phyloP scores from a whole-genome alignment of 306 rosid genomes.

The Pyrus betulifolia region DNA sequence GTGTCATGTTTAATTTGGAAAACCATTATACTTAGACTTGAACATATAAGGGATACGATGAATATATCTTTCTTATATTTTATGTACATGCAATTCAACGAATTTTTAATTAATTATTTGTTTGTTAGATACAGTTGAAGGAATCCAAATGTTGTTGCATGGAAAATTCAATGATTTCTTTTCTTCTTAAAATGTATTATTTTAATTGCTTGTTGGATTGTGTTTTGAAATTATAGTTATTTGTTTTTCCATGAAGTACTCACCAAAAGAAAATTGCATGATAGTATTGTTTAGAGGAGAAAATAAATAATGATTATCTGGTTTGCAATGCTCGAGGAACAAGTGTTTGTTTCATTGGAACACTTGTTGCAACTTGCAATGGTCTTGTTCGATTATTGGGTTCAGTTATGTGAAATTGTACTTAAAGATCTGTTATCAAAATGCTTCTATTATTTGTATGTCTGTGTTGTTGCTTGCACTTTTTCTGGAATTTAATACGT shows the following conservation, averaged over 20 bases:
- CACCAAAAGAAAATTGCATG: background rate
- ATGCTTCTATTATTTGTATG: background rate
- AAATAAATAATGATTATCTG: background rate
- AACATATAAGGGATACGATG: background rate
- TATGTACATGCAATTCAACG: background rate
- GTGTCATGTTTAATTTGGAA: background rate
- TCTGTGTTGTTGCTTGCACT: background rate
- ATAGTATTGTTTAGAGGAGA: background rate
- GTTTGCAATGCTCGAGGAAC: background rate
- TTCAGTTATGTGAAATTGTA: background rate
- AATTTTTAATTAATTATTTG: background rate
- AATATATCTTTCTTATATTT: background rate
- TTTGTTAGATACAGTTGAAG: background rate
- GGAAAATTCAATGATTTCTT: background rate
- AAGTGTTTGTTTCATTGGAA: background rate
- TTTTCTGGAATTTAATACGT: conserved; percentile 4
- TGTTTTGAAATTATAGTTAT: background rate
- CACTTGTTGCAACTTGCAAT: background rate
- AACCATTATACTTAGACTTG: background rate
- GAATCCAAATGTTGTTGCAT: background rate
- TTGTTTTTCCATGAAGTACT: background rate
- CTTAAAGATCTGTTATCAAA: background rate
- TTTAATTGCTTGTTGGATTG: background rate
- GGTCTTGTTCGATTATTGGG: background rate
- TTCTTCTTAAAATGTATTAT: background rate